Evolutionary conservation across 2,329 filamentous ascomycete genomes (phyloP).

Genomic region (Cytospora paraplurivora): DNA sequence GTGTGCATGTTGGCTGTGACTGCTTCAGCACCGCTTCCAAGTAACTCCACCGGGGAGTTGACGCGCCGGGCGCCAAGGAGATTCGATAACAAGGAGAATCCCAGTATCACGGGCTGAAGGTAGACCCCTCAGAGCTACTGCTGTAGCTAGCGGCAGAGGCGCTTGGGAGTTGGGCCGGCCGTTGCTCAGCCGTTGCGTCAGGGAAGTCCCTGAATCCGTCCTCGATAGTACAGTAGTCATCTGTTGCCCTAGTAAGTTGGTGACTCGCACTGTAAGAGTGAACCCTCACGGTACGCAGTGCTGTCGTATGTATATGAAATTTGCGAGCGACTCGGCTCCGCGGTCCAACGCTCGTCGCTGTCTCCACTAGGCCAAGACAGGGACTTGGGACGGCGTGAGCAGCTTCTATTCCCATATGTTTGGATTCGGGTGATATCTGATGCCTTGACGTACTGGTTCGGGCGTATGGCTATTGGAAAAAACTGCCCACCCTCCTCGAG

Average conservation of each 20-base stretch:
- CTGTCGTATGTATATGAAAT: not conserved
- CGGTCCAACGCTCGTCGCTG: not conserved
- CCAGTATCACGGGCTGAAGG: not conserved
- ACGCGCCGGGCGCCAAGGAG: slow-evolving; percentile 4
- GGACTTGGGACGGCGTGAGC: not conserved
- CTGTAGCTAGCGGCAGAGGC: not conserved
- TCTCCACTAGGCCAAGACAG: not conserved
- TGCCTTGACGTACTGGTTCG: not conserved
- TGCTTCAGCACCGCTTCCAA: slow-evolving; percentile 11
- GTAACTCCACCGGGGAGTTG: not conserved
- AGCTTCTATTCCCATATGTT: not conserved
- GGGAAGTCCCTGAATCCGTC: not conserved
- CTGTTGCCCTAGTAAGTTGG: not conserved
- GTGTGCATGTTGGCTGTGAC: not conserved
- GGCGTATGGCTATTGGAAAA: not conserved
- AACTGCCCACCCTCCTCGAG: not conserved
- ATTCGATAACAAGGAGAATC: slow-evolving; percentile 1
- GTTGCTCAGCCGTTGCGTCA: not conserved
- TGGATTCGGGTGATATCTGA: not conserved
- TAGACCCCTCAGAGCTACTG: too few species aligned
- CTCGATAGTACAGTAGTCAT: not conserved
- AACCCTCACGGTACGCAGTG: not conserved
- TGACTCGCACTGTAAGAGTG: not conserved
- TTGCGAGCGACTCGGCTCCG: not conserved
- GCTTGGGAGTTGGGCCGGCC: not conserved